Evolutionary conservation across 768 basidiomycete species (phyloP), one percentile per base, ranked within the genome.

Genomic region (Termitomyces heimii): DNA sequence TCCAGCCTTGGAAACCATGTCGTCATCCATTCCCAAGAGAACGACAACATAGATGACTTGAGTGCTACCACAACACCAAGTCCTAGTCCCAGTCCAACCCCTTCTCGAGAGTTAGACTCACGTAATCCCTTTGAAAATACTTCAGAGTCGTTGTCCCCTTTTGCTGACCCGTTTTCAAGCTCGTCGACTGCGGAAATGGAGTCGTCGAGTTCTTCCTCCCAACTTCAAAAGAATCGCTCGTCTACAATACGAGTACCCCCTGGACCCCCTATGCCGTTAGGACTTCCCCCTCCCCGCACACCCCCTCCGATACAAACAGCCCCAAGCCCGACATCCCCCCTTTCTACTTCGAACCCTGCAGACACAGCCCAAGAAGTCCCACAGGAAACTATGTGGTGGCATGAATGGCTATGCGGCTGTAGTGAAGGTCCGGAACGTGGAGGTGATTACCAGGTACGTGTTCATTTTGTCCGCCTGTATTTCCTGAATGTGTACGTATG

Each of bases 351-450:
- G 4, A 62, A 57, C 10, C 54, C 62, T 35, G 57, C 67, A 20
- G 57, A 60, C 5, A 62, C 59, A 20, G 63, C 69, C n/a, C 66
- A 68, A 6, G 71, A 72, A 9, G 71, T 69, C 37, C 65, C 60
- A 28, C 71, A 70, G 43, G 72, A 76, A 50, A 74, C 77, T 4
- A 72, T 80, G 59, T 92, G 89, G 89, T 92, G 89, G 89, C 89
- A 89, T 66, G 89, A 92, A 32, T 90, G 89, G 88, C 68, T 92
- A 59, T 92, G 89, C 68, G 89, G 89, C 13, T 89, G 88, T 62
- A 75, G 83, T 18, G 89, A 90, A 66, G 85, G 86, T n/a, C 73
- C 81, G 3, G 85, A 88, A 68, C 77, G 88, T 16, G 86, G 84
- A 44, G 88, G 86, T 5, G 84, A 90, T 53, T 68, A 78, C 60